Evolutionary conservation across 192 early-diverging fungal species (phyloP).

Genomic region (Coemansia sp.): DNA sequence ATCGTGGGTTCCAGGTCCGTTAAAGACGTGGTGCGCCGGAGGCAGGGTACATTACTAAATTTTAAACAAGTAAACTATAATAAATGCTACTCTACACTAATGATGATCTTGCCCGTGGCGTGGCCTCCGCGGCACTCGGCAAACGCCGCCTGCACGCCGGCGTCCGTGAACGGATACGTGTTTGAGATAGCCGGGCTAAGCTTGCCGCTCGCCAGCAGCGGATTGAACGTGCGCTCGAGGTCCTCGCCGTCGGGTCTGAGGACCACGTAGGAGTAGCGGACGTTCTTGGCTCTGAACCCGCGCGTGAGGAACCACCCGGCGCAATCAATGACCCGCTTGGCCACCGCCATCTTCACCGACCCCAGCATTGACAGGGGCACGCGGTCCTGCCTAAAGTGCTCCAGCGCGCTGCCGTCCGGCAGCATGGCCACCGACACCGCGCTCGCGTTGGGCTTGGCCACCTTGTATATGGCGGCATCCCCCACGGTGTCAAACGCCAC

Average conservation of each 20-base stretch:
- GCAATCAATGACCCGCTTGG: not conserved
- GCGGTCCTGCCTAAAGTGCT: conserved; percentile 2
- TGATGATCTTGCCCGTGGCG: conserved; percentile 50
- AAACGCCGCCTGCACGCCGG: conserved; percentile 42
- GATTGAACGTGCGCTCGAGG: conserved; percentile 40
- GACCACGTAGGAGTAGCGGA: conserved; percentile 16
- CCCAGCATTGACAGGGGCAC: conserved; percentile 10
- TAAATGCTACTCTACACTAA: conserved; percentile 4
- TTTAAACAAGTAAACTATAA: not conserved
- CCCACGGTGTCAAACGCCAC: conserved; percentile 45
- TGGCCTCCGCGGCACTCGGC: conserved; percentile 39
- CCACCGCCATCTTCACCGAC: conserved; percentile 6
- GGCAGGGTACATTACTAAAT: conserved; percentile 18
- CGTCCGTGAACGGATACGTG: conserved; percentile 36
- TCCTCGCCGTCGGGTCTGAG: conserved; percentile 25
- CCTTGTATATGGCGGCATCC: conserved; percentile 19
- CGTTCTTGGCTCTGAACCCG: conserved; percentile 18
- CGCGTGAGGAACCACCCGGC: conserved; percentile 16
- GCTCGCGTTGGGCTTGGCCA: conserved; percentile 13
- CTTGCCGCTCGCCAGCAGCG: conserved; percentile 27
- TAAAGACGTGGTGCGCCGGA: conserved; percentile 7
- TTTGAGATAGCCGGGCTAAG: conserved; percentile 44
- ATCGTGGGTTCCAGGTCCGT: not conserved
- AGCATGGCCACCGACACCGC: conserved; percentile 32
- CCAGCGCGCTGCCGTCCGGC: conserved; percentile 17